Base-by-base conservation (phyloP, 805 yeast species). In the Ogataea wickerhamii region DNA sequence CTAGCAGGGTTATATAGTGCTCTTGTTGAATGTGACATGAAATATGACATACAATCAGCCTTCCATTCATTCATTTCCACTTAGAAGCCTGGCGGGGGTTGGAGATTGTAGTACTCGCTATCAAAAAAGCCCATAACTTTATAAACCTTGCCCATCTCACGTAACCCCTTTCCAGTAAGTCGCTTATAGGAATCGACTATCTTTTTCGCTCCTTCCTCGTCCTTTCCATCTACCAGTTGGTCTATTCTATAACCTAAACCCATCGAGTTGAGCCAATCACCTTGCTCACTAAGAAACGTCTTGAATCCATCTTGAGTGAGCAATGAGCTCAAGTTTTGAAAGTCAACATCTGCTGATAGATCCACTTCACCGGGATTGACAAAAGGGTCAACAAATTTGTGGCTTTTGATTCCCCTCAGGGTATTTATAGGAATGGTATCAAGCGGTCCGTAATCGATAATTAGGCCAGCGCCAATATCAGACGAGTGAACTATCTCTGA, bases 341-440 rank as follows among this genome's bases (percentile, higher is more conserved):
- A 87, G 57, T 87, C 95, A 10, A 87, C 95, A 55, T 87, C 94
- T 0, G 82, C 80, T 0, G 94, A 83, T 21, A 87, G 65, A 62
- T 87, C 95, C 3, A 84, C 89, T 24, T 76, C 73, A 1, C 95
- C 95, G 0, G 93, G 93, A 11, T 69, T 68, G n/a, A 58, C 66
- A 42, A 84, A 81, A 1, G 95, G 95, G 17, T 80, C 75, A 0
- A 82, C 89, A 51, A 86, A 73, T 48, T 75, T 73, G 57, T 87
- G 94, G 46, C 76, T 66, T 48, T 73, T 69, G 44, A 87, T 85
- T 0, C 87, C 95, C 23, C 95, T 67, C 24, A 87, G 66, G 0
- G 88, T 70, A 49, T 81, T 77, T n/a, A 74, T 72, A 2, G 95
- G 95, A 11, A 83, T 67, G 0, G 76, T 73, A 6, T 52, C 54